Conservation (phyloP, 2,329 filamentous ascomycete species). For the Fusarium sp. region DNA sequence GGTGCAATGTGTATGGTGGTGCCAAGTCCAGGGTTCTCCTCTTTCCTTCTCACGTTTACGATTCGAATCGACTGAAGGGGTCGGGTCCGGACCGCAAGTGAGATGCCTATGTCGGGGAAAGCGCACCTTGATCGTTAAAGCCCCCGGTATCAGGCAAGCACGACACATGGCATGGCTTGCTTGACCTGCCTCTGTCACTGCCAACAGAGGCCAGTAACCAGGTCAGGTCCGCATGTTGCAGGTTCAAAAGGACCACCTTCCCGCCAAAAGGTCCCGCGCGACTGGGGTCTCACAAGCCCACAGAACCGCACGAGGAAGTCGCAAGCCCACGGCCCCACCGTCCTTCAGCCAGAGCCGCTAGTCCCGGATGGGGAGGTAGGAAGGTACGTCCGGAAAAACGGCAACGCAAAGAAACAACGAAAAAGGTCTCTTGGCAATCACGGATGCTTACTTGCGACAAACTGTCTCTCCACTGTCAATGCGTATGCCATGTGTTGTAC, state of each 20-base stretch:
- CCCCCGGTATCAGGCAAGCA: constrained; percentile 25
- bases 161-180: constrained; percentile 43
- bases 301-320: constrained; percentile 46
- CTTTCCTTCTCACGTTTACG: constrained; percentile 14
- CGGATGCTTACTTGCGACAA: constrained; percentile 2
- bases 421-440: constrained; percentile 17
- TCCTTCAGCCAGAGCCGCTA: constrained; percentile 39
- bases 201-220: too few relatives aligned
- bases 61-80: constrained; percentile 22
- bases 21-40: constrained; percentile 33
- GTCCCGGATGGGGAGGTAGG: constrained; percentile 46
- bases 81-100: constrained; percentile 7
- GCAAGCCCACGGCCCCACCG: constrained; percentile 37
- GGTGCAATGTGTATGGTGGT: constrained; percentile 22
- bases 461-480: constrained; percentile 23
- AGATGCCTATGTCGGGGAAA: constrained; percentile 35
- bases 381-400: constrained; percentile 24
- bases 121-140: constrained; percentile 28
- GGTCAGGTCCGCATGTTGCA: constrained; percentile 26
- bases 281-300: constrained; percentile 43
- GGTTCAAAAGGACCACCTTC: constrained; percentile 47
- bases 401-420: constrained; percentile 34
- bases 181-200: constrained; percentile 25
- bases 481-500: constrained; percentile 14
- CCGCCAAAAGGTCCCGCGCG: constrained; percentile 51